Base-by-base conservation (phyloP, 1,139 yeast species). In the Kodamaea sp. region DNA sequence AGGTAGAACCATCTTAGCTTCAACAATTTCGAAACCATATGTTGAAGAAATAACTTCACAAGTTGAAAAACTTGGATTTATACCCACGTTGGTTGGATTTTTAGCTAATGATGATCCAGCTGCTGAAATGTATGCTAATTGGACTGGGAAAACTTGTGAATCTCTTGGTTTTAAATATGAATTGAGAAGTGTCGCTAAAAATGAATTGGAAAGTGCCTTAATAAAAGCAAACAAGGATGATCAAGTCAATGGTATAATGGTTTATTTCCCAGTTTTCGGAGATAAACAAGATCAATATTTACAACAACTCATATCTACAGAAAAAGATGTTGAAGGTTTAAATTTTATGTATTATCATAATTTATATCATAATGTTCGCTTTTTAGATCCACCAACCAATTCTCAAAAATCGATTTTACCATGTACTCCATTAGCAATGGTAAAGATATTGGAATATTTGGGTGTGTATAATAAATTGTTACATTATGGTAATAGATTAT, bases 211-310 rank as follows among this genome's bases (percentile, higher is more conserved):
- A 61, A 89, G 82, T 48, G 82, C 81, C 25, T 78, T 92, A 45
- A 76, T 89, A 40, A 79, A 75, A 36, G 97, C 97, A 43, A 92
- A 92, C 60, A 71, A 73, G 26, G 94, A 90, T 54, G 79, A 76
- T 39, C 53, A 61, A 1, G 88, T 92, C 27, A 84, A 88, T 57
- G 98, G 98, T 24, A 92, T 92, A 49, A 89, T 92, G 89, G 92
- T 92, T n/a, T 92, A 92, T 62, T 92, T 90, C 75, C 98, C 98
- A 1, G 97, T 92, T 3, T 92, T 88, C 64, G 96, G 96, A 2
- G 88, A 87, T 57, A 78, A 86, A 45, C 98, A 92, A 64, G 98
- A 92, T 60, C 96, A 86, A 62, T 92, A 94, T 60, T 65, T 92
- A 41, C 97, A 92, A 64, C 97, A 92, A 64, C 84, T 89, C 45